Evolutionary conservation across 768 basidiomycete species (phyloP).

Genomic region (Boletus tylopilopsis): DNA sequence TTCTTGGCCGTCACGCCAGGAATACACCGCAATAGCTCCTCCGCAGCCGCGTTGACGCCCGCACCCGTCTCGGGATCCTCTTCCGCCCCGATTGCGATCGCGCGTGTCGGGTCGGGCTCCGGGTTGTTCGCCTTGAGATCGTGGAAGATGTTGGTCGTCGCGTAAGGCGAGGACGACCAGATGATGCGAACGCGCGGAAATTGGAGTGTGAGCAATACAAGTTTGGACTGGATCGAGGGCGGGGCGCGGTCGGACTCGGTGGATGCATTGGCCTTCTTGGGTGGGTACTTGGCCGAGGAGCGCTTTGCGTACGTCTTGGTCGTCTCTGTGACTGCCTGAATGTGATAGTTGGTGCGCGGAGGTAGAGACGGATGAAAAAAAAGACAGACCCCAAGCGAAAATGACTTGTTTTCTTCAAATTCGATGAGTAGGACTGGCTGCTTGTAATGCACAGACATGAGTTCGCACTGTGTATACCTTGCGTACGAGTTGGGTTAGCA

Average conservation of each 20-base stretch:
- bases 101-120: constrained; percentile 77
- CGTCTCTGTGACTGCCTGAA: constrained; percentile 55
- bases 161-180: constrained; percentile 96
- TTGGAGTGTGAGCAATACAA: constrained; percentile 82
- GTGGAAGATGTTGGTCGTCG: constrained; percentile 86
- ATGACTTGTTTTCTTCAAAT: constrained; percentile 96
- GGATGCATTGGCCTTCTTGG: constrained; percentile 39
- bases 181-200: constrained; percentile 93
- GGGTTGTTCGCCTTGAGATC: constrained; percentile 79
- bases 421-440: constrained; percentile 91
- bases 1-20: constrained; percentile 88
- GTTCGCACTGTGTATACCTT: constrained; percentile 95
- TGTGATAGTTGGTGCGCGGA: background rate
- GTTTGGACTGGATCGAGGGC: constrained; percentile 80
- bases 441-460: constrained; percentile 96
- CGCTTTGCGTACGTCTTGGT: constrained; percentile 66
- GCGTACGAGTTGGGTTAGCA: constrained; percentile 1
- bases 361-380: background rate
- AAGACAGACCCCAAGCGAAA: constrained; percentile 75
- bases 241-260: constrained; percentile 33
- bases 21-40: constrained; percentile 76
- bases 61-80: constrained; percentile 64
- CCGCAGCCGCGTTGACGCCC: constrained; percentile 70
- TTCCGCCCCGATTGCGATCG: constrained; percentile 78
- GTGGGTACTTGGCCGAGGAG: constrained; percentile 50